Base-by-base conservation (phyloP, 306 rosid genomes). In the Trifolium subterraneum region DNA sequence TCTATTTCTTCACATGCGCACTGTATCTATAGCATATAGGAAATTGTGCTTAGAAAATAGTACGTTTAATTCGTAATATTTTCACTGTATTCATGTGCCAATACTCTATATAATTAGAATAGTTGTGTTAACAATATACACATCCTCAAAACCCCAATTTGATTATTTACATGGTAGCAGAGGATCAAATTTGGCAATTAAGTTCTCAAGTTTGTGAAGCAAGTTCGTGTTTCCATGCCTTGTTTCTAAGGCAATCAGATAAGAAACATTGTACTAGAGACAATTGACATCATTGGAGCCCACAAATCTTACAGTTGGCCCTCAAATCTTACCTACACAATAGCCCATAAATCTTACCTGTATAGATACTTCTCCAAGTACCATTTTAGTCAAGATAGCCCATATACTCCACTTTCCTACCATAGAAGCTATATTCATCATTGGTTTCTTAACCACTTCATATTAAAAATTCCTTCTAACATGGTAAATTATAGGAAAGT, bases 231-330 rank as follows among this genome's bases (percentile, higher is more conserved):
- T n/a, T 38, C 48, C 16, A 62, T 33, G 15, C 10, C 27, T 62
- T 8, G 47, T 35, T 10, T 35, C 23, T 9, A 1, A 16, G 25
- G 23, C 22, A 61, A 61, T 6, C 3, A 61, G 44, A 31, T 31
- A 23, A 29, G 8, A 60, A 29, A n/a, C 9, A 31, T 8, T 7
- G 67, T 7, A 13, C 29, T 29, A 61, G 4, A 31, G 66, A 58
- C 9, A 5, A n/a, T 31, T 61, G 44, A 61, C 66, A 61, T 61
- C 66, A 61, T 61, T 15, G 42, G 66, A 14, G 66, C 5, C n/a
- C 19, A 14, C 22, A 13, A 23, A 2, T 11, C 11, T 9, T n/a
- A 7, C 10, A 10, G 0, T 39, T 59, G 29, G 11, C 65, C 39
- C 20, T 27, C 38, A 59, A 59, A 27, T 23, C 8, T 23, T 56